Evolutionary conservation across 768 basidiomycete genomes (phyloP).

Genomic region (Agrocybe praecox): DNA sequence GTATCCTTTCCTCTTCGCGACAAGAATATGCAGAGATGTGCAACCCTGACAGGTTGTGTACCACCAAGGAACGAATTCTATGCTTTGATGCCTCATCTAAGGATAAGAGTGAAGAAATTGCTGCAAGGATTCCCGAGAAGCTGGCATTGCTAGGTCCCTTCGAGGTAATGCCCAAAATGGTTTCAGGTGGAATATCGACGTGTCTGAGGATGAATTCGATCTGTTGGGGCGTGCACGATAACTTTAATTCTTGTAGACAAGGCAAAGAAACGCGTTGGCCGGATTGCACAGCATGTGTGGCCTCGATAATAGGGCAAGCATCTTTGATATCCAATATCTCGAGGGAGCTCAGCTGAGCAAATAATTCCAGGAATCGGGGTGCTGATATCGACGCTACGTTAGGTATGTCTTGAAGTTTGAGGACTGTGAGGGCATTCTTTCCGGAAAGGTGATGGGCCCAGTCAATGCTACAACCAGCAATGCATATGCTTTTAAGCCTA

Average conservation of each 20-base stretch:
- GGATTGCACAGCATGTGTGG: not conserved
- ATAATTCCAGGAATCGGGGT: conserved; percentile 1
- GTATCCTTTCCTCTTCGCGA: too few species aligned
- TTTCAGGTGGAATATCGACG: not conserved
- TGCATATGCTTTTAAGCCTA: not conserved
- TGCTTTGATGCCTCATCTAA: not conserved
- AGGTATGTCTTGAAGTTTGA: not conserved
- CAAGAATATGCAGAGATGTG: too few species aligned
- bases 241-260: not conserved
- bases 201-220: not conserved
- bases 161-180: not conserved
- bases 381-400: not conserved
- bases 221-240: not conserved
- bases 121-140: not conserved
- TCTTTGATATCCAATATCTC: conserved; percentile 1
- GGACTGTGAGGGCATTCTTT: not conserved
- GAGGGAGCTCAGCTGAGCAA: not conserved
- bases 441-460: conserved; percentile 1
- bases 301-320: not conserved
- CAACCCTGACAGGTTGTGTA: too few species aligned
- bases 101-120: not conserved
- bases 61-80: too few species aligned
- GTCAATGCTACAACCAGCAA: not conserved
- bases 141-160: not conserved
- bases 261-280: not conserved